Evolutionary conservation across 805 yeast species (phyloP).

Genomic region (Yamadazyma kitorensis): DNA sequence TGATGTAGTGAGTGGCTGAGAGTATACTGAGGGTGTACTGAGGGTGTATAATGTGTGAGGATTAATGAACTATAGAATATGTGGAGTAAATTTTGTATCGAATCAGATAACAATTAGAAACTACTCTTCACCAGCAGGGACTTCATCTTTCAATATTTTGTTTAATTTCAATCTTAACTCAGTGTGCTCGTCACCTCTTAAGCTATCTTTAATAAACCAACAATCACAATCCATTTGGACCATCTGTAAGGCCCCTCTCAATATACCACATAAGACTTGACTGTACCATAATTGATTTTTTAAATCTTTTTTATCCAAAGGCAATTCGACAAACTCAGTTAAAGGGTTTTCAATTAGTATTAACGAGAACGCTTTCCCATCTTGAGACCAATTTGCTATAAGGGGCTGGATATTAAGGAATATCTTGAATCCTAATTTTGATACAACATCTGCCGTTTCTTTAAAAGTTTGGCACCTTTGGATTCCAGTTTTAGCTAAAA

Average conservation of each 20-base stretch:
- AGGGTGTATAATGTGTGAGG: no score
- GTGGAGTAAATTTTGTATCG: no score
- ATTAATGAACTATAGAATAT: no score
- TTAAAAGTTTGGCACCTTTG: slow-evolving; percentile 76
- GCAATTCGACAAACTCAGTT: slow-evolving; percentile 93
- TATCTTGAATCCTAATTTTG: slow-evolving; percentile 86
- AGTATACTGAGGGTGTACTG: no score
- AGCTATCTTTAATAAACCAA: slow-evolving; percentile 69
- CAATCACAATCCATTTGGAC: slow-evolving; percentile 91
- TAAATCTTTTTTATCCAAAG: slow-evolving; percentile 60
- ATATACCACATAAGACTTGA: slow-evolving; percentile 83
- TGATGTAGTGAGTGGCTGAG: no score
- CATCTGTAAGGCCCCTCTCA: slow-evolving; percentile 92
- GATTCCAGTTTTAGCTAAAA: slow-evolving; percentile 81
- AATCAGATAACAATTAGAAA: no score
- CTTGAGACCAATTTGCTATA: slow-evolving; percentile 72
- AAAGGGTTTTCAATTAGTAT: slow-evolving; percentile 83
- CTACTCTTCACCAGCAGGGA: slow-evolving; percentile 94
- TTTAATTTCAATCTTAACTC: slow-evolving; percentile 73
- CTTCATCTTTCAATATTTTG: slow-evolving; percentile 82
- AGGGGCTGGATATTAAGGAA: slow-evolving; percentile 81
- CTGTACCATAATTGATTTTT: slow-evolving; percentile 85
- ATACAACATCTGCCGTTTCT: slow-evolving; percentile 83
- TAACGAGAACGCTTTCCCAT: slow-evolving; percentile 70
- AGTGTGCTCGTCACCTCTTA: slow-evolving; percentile 80